A percentile compares a stretch with the other conserved stretches of the same genome.
Conservation (phyloP, 2,329 filamentous ascomycete species). For the Fusarium globosum region DNA sequence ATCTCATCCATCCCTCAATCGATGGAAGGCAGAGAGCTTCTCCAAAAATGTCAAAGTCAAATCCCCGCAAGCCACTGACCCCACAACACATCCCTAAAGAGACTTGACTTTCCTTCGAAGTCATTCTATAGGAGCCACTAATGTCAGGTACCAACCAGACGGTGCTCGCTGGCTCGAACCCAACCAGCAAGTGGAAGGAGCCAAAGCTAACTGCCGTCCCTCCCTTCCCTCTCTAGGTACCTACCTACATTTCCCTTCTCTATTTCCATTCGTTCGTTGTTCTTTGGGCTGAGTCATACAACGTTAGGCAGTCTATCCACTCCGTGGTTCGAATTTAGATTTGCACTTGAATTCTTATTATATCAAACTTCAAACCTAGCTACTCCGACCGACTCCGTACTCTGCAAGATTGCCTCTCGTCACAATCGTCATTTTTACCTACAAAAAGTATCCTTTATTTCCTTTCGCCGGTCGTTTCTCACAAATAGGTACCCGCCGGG, state of each 20-base stretch:
- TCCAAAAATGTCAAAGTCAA: slow-evolving; percentile 23
- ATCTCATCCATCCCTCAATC: slow-evolving; percentile 4
- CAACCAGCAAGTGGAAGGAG: slow-evolving; percentile 23
- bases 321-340: neutral
- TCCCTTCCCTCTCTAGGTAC: neutral
- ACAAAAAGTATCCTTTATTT: slow-evolving; percentile 13
- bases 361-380: neutral
- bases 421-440: slow-evolving; percentile 31
- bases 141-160: slow-evolving; percentile 42
- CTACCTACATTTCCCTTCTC: neutral
- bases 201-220: slow-evolving; percentile 21
- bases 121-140: slow-evolving; percentile 36
- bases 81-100: slow-evolving; percentile 20
- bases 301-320: neutral
- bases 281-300: neutral
- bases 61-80: slow-evolving; percentile 34
- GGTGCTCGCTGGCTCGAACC: slow-evolving; percentile 30
- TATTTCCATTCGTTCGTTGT: neutral
- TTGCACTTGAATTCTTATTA: neutral
- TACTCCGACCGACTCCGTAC: slow-evolving; percentile 1
- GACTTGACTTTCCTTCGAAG: slow-evolving; percentile 25
- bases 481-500: slow-evolving; percentile 32
- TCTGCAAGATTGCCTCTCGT: slow-evolving; percentile 1
- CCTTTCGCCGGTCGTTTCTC: slow-evolving; percentile 9
- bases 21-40: slow-evolving; percentile 8